A percentile compares a stretch with the other conserved stretches of the same genome.
These are phyloP conservation scores for Thalassiosira hispida DNA, from an alignment of 352 stramenopile genomes.

Conservation along the genomic window DNA sequence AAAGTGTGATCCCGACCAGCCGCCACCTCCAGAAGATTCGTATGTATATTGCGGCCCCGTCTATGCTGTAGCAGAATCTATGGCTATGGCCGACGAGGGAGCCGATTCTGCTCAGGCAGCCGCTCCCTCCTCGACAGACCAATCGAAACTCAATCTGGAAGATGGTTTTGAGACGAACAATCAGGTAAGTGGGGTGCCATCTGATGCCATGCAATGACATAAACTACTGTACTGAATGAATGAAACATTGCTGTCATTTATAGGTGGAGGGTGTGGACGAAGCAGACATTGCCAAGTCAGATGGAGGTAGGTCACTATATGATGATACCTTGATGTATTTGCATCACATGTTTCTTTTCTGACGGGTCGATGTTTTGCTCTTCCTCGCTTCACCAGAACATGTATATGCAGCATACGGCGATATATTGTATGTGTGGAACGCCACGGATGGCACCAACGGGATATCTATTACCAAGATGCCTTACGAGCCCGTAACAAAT, in stretches of 20 bases:
- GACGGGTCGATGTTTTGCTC: background rate
- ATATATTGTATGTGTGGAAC: slow-evolving; percentile 56
- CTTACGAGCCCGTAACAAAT: slow-evolving; percentile 27
- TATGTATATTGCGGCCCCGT: background rate
- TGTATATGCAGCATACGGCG: slow-evolving; percentile 56
- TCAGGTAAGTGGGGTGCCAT: slow-evolving; percentile 31
- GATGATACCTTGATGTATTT: background rate
- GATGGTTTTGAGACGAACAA: slow-evolving; percentile 64
- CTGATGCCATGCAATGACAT: background rate
- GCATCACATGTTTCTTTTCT: background rate
- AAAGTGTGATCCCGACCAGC: slow-evolving; percentile 42
- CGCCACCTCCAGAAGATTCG: background rate
- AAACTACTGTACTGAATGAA: too few relatives aligned
- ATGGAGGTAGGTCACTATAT: slow-evolving; percentile 26
- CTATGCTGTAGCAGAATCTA: too few relatives aligned
- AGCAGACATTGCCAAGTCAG: slow-evolving; percentile 61
- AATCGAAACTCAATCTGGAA: too few relatives aligned
- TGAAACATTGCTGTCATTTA: too few relatives aligned
- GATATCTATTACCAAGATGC: slow-evolving; percentile 52
- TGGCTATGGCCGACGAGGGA: too few relatives aligned
- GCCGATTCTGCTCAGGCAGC: background rate
- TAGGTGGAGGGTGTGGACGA: slow-evolving; percentile 57
- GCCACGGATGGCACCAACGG: slow-evolving; percentile 39
- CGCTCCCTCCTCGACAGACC: too few relatives aligned
- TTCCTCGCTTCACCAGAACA: slow-evolving; percentile 9